Evolutionary conservation across 176 grass and related monocot genomes (phyloP).

Genomic region (Eragrostis nindensis): DNA sequence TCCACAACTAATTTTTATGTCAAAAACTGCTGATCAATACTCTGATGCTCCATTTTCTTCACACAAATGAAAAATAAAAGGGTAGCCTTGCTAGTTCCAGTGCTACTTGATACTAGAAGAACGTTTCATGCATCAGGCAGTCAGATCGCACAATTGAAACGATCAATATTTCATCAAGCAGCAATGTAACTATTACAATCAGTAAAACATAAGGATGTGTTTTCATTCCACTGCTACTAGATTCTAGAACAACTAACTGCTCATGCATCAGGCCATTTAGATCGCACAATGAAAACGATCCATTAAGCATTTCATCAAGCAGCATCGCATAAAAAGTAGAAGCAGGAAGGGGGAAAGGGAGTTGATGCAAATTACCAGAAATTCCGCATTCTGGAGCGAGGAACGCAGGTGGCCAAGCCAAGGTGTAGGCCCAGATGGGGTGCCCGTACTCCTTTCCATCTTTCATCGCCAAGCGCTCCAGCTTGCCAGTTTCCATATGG

Average conservation of each 20-base stretch:
- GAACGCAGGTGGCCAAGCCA: not conserved
- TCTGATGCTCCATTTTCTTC: no score
- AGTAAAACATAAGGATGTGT: no score
- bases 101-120: no score
- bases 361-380: not conserved
- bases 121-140: no score
- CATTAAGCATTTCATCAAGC: not conserved
- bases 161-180: no score
- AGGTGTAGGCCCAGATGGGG: conserved; percentile 17
- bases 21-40: no score
- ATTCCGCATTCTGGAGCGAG: not conserved
- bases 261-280: not conserved
- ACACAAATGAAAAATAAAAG: no score
- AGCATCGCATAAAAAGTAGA: not conserved
- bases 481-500: conserved; percentile 19
- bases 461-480: not conserved
- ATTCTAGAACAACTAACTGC: not conserved
- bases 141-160: no score
- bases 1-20: no score
- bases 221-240: no score
- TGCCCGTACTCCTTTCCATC: conserved; percentile 12
- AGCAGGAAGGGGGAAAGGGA: not conserved
- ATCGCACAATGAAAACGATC: not conserved
- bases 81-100: no score
- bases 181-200: not conserved